phyloP scores from a whole-genome alignment of 2,329 filamentous ascomycete genomes.

The Didymosphaeria variabile region DNA sequence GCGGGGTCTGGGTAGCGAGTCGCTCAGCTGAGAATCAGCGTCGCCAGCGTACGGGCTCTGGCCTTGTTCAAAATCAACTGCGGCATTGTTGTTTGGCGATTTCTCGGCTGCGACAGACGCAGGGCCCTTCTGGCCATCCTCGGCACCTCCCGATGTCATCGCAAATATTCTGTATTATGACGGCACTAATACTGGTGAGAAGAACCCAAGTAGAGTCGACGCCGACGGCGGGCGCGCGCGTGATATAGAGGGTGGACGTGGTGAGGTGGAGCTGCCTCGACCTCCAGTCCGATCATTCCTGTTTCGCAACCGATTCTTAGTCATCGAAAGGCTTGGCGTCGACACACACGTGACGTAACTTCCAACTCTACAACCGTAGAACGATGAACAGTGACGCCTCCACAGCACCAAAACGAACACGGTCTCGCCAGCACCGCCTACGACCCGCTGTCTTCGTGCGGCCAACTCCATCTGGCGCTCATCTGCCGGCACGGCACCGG shows the following conservation, averaged over 20 bases:
- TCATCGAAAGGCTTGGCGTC: background rate
- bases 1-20: background rate
- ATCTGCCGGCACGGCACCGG: background rate
- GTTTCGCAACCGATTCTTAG: background rate
- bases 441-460: too few species aligned
- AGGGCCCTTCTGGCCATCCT: slow-evolving; percentile 24
- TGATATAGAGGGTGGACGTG: background rate
- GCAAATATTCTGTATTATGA: slow-evolving; percentile 20
- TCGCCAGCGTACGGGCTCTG: background rate
- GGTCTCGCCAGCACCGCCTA: too few species aligned
- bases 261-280: background rate
- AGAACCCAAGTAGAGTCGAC: background rate
- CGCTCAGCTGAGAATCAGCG: slow-evolving; percentile 12
- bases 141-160: slow-evolving; percentile 26
- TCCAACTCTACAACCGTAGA: too few species aligned
- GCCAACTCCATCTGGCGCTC: background rate
- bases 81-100: slow-evolving; percentile 1
- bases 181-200: slow-evolving; percentile 29
- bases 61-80: background rate
- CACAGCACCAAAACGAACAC: too few species aligned
- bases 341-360: background rate
- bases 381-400: too few species aligned
- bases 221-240: background rate
- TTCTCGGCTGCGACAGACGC: slow-evolving; percentile 11
- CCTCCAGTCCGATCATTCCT: background rate